phyloP scores from a whole-genome alignment of 2,329 filamentous ascomycete species.

The Neofusicoccum kwambonambiense region DNA sequence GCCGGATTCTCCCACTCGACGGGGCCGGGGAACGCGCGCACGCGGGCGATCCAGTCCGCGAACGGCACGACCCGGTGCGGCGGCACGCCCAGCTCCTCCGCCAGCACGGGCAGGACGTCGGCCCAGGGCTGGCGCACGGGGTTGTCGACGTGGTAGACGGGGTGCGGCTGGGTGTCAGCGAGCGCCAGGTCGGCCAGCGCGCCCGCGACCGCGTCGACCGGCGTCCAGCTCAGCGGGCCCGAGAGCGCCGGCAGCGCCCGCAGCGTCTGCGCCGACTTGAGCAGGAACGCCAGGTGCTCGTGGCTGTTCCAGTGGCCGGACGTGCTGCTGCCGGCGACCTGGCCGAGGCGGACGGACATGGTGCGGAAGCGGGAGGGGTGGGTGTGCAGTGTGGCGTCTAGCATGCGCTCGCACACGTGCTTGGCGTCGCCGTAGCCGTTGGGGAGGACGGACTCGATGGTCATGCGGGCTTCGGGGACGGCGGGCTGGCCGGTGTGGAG shows the following conservation, averaged over 20 bases:
- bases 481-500: conserved; percentile 20
- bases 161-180: background rate
- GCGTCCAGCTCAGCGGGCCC: conserved; percentile 46
- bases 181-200: conserved; percentile 33
- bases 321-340: conserved; percentile 52
- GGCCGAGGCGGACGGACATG: conserved; percentile 49
- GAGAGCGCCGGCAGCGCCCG: conserved; percentile 42
- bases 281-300: conserved; percentile 52
- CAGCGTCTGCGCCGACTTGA: conserved; percentile 52
- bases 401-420: conserved; percentile 50
- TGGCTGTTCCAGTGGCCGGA: conserved; percentile 57
- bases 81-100: conserved; percentile 28
- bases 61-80: conserved; percentile 37
- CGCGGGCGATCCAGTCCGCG: conserved; percentile 41
- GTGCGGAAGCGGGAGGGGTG: conserved; percentile 44
- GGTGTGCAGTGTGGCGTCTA: conserved; percentile 49
- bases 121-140: conserved; percentile 44
- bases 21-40: conserved; percentile 26
- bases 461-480: conserved; percentile 47
- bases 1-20: conserved; percentile 33
- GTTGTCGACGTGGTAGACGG: conserved; percentile 49
- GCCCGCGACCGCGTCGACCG: conserved; percentile 45
- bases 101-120: conserved; percentile 36
- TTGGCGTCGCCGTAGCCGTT: conserved; percentile 57
- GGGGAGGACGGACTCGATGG: conserved; percentile 42